Evolutionary conservation across 441 rosid genomes (phyloP), one percentile per base, ranked within the genome.

Genomic region (Corymbia calophylla): DNA sequence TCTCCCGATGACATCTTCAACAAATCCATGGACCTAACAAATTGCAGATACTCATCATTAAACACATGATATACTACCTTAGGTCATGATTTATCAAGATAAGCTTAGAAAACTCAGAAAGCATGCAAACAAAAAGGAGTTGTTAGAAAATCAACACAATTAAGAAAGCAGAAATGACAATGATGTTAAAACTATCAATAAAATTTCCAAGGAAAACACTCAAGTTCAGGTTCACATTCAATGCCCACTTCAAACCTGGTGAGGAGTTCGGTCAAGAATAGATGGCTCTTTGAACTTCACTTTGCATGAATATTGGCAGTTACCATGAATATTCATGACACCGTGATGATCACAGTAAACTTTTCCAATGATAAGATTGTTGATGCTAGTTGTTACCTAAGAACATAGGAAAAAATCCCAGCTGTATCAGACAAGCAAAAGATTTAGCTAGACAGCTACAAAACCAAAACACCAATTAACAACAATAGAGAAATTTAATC

Each of bases 311-410:
- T 95, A 92, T 87, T 95, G 92, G 60, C 93, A 92, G 90, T 96
- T 98, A 82, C 99, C 99, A 13, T 64, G 91, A 93, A 98, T 96
- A 86, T 95, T 93, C 99, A 98, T 98, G 51, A 64, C 86, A 35
- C 99, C 99, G 87, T 98, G 99, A 91, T 98, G 99, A 93, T 97
- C 97, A 48, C 99, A 97, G 89, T 97, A 96, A 60, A 97, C 80
- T 94, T 96, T 98, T 54, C 99, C 99, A 84, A 97, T 96, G 91
- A 98, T 94, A 87, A 98, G 98, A 92, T 98, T 98, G 93, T 97
- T 95, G 91, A 98, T 96, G 60, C 95, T 92, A 68, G 99, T 97
- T 9, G 99, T 98, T 86, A 97, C 99, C 99, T 98, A 91, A 62
- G 15, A 88, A 89, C 88, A 90, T 87, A 90, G 85, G 54, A 80